These are phyloP conservation scores for Leccinum incarnatum DNA, from an alignment of 768 basidiomycete genomes.

Conservation along the genomic window DNA sequence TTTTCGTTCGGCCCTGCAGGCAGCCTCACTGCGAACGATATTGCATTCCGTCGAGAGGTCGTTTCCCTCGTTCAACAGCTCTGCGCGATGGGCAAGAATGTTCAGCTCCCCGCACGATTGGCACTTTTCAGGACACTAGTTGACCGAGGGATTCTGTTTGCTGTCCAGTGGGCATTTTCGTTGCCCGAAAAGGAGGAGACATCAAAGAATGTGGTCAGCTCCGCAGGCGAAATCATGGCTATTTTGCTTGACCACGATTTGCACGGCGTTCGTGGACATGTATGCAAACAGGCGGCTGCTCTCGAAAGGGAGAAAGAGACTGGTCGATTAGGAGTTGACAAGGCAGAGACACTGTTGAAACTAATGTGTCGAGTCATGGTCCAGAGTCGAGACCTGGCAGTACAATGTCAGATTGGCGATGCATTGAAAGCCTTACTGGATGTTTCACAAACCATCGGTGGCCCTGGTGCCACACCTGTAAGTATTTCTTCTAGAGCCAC, in stretches of 20 bases:
- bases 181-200: slow-evolving; percentile 55
- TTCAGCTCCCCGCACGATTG: slow-evolving; percentile 85
- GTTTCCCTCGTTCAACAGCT: slow-evolving; percentile 89
- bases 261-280: slow-evolving; percentile 79
- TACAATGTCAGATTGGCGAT: slow-evolving; percentile 91
- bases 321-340: slow-evolving; percentile 55
- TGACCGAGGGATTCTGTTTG: slow-evolving; percentile 84
- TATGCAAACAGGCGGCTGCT: slow-evolving; percentile 76
- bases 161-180: slow-evolving; percentile 90
- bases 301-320: slow-evolving; percentile 62
- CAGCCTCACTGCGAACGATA: slow-evolving; percentile 52
- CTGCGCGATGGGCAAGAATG: slow-evolving; percentile 94
- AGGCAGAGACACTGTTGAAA: slow-evolving; percentile 71
- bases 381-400: slow-evolving; percentile 76
- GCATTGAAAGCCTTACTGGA: slow-evolving; percentile 82
- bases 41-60: slow-evolving; percentile 66
- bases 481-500: slow-evolving; percentile 9
- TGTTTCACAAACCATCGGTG: slow-evolving; percentile 48
- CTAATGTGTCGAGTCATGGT: slow-evolving; percentile 76
- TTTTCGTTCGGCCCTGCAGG: slow-evolving; percentile 61
- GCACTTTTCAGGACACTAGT: slow-evolving; percentile 83
- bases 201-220: slow-evolving; percentile 63
- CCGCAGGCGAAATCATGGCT: slow-evolving; percentile 82
- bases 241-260: slow-evolving; percentile 89
- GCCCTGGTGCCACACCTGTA: slow-evolving; percentile 38